Conservation (phyloP, 1,139 yeast genomes). For the Saccharomycopsis hybrid region DNA sequence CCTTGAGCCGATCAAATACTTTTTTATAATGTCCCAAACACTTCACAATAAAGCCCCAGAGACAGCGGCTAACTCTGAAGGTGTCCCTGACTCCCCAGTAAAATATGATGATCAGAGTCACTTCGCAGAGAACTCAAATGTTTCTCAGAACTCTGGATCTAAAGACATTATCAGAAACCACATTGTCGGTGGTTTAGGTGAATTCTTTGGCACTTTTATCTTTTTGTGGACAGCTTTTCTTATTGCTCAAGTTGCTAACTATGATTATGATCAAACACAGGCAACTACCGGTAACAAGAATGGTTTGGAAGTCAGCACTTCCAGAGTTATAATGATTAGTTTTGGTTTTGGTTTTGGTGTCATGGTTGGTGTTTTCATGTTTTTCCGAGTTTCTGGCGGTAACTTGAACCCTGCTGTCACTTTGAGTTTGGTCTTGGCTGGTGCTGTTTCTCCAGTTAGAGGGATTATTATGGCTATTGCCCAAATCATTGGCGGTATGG, state of each 20-base stretch:
- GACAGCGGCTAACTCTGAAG: too few species aligned
- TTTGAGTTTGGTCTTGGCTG: slow-evolving; percentile 58
- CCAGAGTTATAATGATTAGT: slow-evolving; percentile 64
- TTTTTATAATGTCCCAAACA: too few species aligned
- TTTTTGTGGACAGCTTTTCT: slow-evolving; percentile 78
- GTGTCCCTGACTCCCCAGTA: background rate
- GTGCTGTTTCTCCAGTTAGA: slow-evolving; percentile 70
- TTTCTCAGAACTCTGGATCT: too few species aligned
- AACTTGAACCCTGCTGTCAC: slow-evolving; percentile 89
- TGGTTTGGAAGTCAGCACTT: slow-evolving; percentile 39
- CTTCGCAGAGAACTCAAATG: too few species aligned
- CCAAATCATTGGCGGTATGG: slow-evolving; percentile 82
- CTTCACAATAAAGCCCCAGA: too few species aligned
- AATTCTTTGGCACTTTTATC: slow-evolving; percentile 80
- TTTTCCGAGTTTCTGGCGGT: slow-evolving; percentile 83
- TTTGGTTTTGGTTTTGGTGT: slow-evolving; percentile 87
- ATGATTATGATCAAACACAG: slow-evolving; percentile 41
- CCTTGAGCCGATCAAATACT: too few species aligned
- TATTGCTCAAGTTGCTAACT: slow-evolving; percentile 82
- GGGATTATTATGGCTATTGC: slow-evolving; percentile 59
- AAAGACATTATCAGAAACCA: too few species aligned
- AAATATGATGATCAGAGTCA: background rate
- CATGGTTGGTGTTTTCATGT: slow-evolving; percentile 66
- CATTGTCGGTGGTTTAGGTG: slow-evolving; percentile 48
- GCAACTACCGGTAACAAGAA: slow-evolving; percentile 10